Conservation (phyloP, 345 rosid genomes). For the Boechera divaricarpa region DNA sequence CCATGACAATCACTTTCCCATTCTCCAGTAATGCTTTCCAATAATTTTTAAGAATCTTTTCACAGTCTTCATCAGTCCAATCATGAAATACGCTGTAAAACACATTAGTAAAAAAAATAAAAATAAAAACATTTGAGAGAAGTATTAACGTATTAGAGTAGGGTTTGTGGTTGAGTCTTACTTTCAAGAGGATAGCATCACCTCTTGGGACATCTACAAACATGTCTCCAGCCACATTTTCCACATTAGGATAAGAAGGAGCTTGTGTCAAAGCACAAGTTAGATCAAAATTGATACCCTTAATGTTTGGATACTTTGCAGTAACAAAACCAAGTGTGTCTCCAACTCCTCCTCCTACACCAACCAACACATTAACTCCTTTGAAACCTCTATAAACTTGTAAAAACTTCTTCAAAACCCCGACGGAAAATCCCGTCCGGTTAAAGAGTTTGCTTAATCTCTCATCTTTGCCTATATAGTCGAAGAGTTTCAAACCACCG, state of each 20-base stretch:
- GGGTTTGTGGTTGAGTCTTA: not conserved
- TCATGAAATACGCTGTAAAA: constrained; percentile 50
- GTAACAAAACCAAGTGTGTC: constrained; percentile 29
- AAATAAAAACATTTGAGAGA: not conserved
- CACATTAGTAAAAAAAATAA: not conserved
- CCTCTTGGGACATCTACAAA: constrained; percentile 48
- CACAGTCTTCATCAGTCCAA: constrained; percentile 49
- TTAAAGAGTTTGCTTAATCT: constrained; percentile 43
- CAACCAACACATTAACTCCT: constrained; percentile 36
- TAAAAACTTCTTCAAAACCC: constrained; percentile 20
- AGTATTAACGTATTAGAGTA: not conserved
- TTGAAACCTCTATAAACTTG: constrained; percentile 38
- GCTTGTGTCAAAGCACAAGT: constrained; percentile 43
- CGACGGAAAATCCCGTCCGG: constrained; percentile 28
- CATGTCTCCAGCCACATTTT: constrained; percentile 54
- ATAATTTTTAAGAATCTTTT: constrained; percentile 49
- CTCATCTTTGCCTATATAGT: constrained; percentile 31
- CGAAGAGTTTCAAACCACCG: constrained; percentile 29
- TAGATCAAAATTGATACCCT: constrained; percentile 44
- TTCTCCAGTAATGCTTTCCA: constrained; percentile 41
- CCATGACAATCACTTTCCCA: constrained; percentile 49
- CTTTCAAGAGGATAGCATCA: constrained; percentile 55
- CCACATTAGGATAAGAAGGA: constrained; percentile 42
- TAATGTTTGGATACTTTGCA: constrained; percentile 38
- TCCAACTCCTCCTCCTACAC: constrained; percentile 44